Base-by-base conservation (phyloP, 805 yeast genomes). In the Yamadazyma akitaensis region DNA sequence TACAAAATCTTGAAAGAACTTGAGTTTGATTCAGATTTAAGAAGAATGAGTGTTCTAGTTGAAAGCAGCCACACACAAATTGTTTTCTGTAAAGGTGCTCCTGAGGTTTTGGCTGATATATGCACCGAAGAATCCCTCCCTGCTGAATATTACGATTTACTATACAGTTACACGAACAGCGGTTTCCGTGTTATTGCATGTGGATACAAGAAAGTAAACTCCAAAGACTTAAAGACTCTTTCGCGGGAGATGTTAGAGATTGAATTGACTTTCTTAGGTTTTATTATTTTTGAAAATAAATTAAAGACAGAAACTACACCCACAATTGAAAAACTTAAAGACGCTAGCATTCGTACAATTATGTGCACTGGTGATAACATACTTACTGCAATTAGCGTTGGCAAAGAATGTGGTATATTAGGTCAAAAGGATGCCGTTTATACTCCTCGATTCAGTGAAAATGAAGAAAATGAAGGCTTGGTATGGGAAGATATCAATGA, bases 351-450 rank as follows among this genome's bases (percentile, higher is more conserved):
- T 42, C 74, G 97, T 55, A 87, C 94, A 0, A 70, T 90, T 25
- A 94, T 94, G 99, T 94, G 99, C 64, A 94, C 99, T 0, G 99
- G 99, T 44, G 99, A 94, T 64, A 94, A 94, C 60, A 81, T 94
- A 16, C 70, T 94, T 47, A 94, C 99, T 0, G 99, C 98, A 0
- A 80, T 94, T 17, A 87, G 96, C 64, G 99, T 94, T 14, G 96
- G 87, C 3, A 76, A 81, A 49, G 97, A 92, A 59, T 88, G 96
- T 60, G 83, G 81, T 2, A 70, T 94, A 51, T 65, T 94, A 10
- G 64, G 63, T 2, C 72, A 72, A 2, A 61, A 67, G 10, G 61
- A 62, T 14, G 54, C 56, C 21, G 60, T 72, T 6, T 72, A 59
- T 51, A 79, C 89, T 2, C 96, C 98, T 1, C 62, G 68, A 1